phyloP scores from a whole-genome alignment of 176 grass and related monocot genomes.

The Hsuehochloa calcarea region DNA sequence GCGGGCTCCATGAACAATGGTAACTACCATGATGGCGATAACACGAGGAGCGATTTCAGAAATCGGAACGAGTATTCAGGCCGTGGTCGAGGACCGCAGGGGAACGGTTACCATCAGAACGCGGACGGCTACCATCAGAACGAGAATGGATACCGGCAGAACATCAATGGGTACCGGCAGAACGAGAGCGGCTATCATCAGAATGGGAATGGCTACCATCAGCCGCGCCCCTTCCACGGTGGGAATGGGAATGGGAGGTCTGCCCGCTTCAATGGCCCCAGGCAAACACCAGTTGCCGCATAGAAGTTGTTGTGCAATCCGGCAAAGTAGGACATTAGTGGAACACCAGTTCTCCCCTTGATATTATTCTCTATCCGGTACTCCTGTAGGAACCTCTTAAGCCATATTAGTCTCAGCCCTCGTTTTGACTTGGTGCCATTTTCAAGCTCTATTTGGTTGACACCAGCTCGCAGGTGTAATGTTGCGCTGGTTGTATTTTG shows the following conservation, averaged over 20 bases:
- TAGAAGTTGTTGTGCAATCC: constrained; percentile 30
- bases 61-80: constrained; percentile 37
- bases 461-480: background rate
- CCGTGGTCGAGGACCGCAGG: constrained; percentile 21
- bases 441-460: background rate
- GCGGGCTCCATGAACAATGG: constrained; percentile 26
- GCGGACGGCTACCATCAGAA: constrained; percentile 6
- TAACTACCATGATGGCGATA: constrained; percentile 24
- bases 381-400: background rate
- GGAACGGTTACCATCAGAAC: constrained; percentile 10
- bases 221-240: background rate
- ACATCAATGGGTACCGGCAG: background rate
- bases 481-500: background rate
- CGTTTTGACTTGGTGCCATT: background rate
- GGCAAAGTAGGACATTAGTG: background rate
- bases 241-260: constrained; percentile 41
- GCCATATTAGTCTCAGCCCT: background rate
- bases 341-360: background rate
- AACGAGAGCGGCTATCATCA: background rate
- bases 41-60: constrained; percentile 37
- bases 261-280: constrained; percentile 27
- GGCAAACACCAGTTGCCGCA: constrained; percentile 5
- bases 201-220: background rate
- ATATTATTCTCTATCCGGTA: background rate
- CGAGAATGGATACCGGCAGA: background rate